Evolutionary conservation across 1,284 basidiomycete genomes (phyloP), one percentile per base, ranked within the genome.

Genomic region (Boletus albobrunnescens): DNA sequence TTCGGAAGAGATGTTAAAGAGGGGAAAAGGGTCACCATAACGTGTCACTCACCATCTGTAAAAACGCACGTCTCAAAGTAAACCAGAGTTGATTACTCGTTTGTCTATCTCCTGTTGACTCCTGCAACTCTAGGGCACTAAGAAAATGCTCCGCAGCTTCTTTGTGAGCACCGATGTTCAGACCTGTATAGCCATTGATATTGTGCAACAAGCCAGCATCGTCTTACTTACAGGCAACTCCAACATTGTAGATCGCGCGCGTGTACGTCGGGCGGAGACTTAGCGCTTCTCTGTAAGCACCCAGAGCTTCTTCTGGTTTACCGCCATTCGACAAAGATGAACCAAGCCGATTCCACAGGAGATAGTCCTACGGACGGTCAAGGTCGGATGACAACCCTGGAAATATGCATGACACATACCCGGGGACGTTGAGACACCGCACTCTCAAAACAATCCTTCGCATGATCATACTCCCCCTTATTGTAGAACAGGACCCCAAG

Each of bases 81-180:
- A 81, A 78, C 95, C 94, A 98, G 23, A 99, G 73, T 54, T 91
- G 87, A 51, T 87, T 82, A 56, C 86, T 91, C 40, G 88, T 87
- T 49, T 82, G 81, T 32, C 76, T 79, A 46, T 73, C 78, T 1
- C 76, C 75, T 31, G 79, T 63, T 40, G 58, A 62, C 51, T 84
- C 79, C 64, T 85, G 95, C 58, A 97, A 74, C 2, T 82, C 81
- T n/a, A 99, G 72, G 0, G 93, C 96, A 49, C 91, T 88, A 45
- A 99, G 75, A 67, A 99, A 88, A 68, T 99, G 96, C 60, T 99
- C 96, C 3, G 92, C 92, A 0, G 96, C 95, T 71, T 99, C 95
- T 60, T 91, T 87, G 66, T 93, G 82, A 7, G 94, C 93, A 16
- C 94, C 94, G 41, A 99, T 94, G 64, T 99, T 99, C 53, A 99